Percentiles rank a stretch among this genome's conserved stretches.
Conservation (phyloP, 2,329 filamentous ascomycete genomes). For the Aspergillus persii region DNA sequence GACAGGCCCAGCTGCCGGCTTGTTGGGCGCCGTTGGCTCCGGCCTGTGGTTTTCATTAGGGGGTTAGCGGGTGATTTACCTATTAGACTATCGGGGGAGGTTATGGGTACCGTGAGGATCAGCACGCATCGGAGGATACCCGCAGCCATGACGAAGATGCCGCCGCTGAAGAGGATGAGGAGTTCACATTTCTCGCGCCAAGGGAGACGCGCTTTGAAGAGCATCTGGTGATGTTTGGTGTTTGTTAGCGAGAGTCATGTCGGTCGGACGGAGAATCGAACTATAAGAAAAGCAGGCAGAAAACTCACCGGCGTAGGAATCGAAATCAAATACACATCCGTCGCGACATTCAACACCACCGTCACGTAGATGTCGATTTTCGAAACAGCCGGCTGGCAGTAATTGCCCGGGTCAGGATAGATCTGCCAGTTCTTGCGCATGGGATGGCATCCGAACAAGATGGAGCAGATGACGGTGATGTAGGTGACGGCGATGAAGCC, state of each 20-base stretch:
- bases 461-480: slow-evolving; percentile 48
- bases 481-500: slow-evolving; percentile 50
- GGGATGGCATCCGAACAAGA: slow-evolving; percentile 54
- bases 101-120: slow-evolving; percentile 43
- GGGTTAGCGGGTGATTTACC: neutral
- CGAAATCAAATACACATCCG: slow-evolving; percentile 59
- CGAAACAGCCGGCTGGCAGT: slow-evolving; percentile 52
- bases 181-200: slow-evolving; percentile 53
- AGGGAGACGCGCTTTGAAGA: slow-evolving; percentile 53
- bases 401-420: slow-evolving; percentile 54
- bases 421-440: slow-evolving; percentile 60
- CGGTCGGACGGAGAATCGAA: too few relatives aligned
- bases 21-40: slow-evolving; percentile 39
- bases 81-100: neutral
- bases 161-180: slow-evolving; percentile 55
- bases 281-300: neutral
- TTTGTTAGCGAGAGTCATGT: neutral
- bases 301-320: slow-evolving; percentile 55
- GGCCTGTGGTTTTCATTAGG: slow-evolving; percentile 17
- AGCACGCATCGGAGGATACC: slow-evolving; percentile 55
- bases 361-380: slow-evolving; percentile 53
- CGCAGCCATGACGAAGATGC: slow-evolving; percentile 55
- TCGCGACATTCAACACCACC: slow-evolving; percentile 53
- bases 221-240: slow-evolving; percentile 38
- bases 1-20: slow-evolving; percentile 45